Evolutionary conservation across 441 rosid species (phyloP).

Genomic region (Populus tomentosa): DNA sequence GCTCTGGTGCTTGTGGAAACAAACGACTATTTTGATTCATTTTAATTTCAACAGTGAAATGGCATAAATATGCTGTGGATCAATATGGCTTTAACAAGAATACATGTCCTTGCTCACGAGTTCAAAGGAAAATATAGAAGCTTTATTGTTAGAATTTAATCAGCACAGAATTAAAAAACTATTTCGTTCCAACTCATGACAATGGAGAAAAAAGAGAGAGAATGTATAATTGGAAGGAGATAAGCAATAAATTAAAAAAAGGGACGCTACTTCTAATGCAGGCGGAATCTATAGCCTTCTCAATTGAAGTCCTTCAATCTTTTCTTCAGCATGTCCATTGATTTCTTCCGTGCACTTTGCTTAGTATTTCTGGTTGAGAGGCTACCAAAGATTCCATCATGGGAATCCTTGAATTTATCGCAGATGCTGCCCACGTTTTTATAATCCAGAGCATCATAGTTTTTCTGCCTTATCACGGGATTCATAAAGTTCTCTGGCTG

Average conservation of each 20-base stretch:
- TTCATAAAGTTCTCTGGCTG: conserved; percentile 95
- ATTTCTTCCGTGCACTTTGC: conserved; percentile 75
- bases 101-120: background rate
- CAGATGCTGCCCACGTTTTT: conserved; percentile 84
- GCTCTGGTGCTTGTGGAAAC: background rate
- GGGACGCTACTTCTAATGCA: conserved; percentile 16
- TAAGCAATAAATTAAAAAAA: background rate
- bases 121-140: background rate
- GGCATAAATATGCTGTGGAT: background rate
- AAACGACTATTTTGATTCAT: background rate
- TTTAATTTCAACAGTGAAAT: background rate
- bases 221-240: background rate
- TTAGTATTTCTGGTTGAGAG: conserved; percentile 69
- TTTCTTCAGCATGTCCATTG: conserved; percentile 87
- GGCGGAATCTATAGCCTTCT: conserved; percentile 17
- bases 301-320: conserved; percentile 93
- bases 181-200: background rate
- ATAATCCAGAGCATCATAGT: conserved; percentile 75
- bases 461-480: conserved; percentile 83
- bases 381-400: conserved; percentile 89
- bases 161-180: conserved; percentile 9
- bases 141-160: conserved; percentile 19
- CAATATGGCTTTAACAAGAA: background rate
- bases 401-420: conserved; percentile 83
- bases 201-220: background rate